Evolutionary conservation across 2,329 filamentous ascomycete genomes (phyloP), one percentile per base, ranked within the genome.

Genomic region (Talaromyces sp.): DNA sequence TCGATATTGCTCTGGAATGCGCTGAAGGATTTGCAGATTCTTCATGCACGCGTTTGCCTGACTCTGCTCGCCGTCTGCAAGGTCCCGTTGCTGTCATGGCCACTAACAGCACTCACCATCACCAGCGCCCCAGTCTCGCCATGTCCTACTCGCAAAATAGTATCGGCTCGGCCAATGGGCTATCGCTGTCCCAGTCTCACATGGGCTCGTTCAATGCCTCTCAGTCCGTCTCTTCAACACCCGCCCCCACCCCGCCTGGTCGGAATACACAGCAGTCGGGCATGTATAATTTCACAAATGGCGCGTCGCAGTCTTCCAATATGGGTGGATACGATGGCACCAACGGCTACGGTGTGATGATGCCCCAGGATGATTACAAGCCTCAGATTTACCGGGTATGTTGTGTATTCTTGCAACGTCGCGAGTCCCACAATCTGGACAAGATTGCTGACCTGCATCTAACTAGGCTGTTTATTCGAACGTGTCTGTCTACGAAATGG

Each of bases 401-500:
- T 66, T 22, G 59, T 44, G 51, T 55, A 30, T 61, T 58, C 66
- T 70, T 53, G 6, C 25, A 52, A 52, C n/a, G 11, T 47, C 4
- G 10, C 15, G 44, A 51, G 4, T 7, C 10, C 25, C 44, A 49
- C 13, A 9, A 11, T 36, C 2, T 3, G 33, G 33, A 33, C 3
- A 28, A 51, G 27, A 30, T 32, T 54, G 36, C 57, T 56, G 27
- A 62, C 17, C n/a, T 7, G 3, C 36, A 44, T 32, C 49, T 57
- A n/a, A 47, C 8, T 22, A 86, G 87, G 93, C 93, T 63, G 90
- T 96, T 47, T 98, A 98, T 75, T 98, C 93, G 8, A 92, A 93
- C 67, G 92, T 98, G 53, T 89, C 93, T 64, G 95, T 99, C 17
- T 99, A 98, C 80, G 95, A 99, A 77, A 97, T 98, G 92, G 93